phyloP scores from a whole-genome alignment of 108 stramenopile genomes.

The Mediolabrus comicus region DNA sequence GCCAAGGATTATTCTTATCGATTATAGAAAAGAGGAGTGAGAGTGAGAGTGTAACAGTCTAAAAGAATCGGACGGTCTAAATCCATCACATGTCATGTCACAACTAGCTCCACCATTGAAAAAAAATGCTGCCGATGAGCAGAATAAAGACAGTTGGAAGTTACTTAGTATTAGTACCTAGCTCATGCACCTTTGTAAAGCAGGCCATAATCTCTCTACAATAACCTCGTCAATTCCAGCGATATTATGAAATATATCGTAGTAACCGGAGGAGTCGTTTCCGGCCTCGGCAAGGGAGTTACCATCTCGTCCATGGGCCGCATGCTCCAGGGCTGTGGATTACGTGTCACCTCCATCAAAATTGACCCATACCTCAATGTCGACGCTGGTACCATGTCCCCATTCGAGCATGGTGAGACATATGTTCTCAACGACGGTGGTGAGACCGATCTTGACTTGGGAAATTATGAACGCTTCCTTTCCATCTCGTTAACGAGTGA shows the following conservation, averaged over 20 bases:
- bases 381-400: slow-evolving; percentile 90
- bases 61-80: too few relatives aligned
- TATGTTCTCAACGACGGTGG: slow-evolving; percentile 90
- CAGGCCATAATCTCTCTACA: not conserved
- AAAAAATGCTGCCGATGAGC: too few relatives aligned
- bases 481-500: slow-evolving; percentile 70
- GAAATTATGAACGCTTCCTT: slow-evolving; percentile 93
- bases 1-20: too few relatives aligned
- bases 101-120: too few relatives aligned
- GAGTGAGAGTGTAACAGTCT: too few relatives aligned
- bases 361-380: slow-evolving; percentile 92
- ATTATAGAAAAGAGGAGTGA: too few relatives aligned
- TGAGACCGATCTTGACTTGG: slow-evolving; percentile 89
- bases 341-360: slow-evolving; percentile 88
- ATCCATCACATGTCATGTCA: too few relatives aligned
- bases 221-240: not conserved
- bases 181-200: too few relatives aligned
- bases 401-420: slow-evolving; percentile 84
- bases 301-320: slow-evolving; percentile 85
- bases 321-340: slow-evolving; percentile 81
- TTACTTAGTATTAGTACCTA: too few relatives aligned
- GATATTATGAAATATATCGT: slow-evolving; percentile 75
- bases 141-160: too few relatives aligned
- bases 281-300: slow-evolving; percentile 89
- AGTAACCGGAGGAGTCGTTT: slow-evolving; percentile 92